Percentiles rank a stretch among this genome's conserved stretches.
Conservation (phyloP, 306 rosid genomes). For the Quercus parvula region DNA sequence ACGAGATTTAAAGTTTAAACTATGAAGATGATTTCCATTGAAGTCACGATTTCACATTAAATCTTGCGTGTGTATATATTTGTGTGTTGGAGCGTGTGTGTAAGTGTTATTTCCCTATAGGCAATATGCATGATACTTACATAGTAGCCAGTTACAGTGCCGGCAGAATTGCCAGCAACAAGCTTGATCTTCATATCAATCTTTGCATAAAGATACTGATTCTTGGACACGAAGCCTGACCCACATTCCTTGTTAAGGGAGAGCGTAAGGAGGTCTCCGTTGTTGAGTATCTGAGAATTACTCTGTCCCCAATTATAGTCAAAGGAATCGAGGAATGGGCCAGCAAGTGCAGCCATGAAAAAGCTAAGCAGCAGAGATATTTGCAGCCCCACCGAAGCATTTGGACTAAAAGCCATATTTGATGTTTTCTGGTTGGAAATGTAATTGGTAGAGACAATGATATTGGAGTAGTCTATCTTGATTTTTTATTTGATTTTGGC, state of each 20-base stretch:
- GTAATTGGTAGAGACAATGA: not conserved
- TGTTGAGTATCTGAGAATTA: slow-evolving; percentile 17
- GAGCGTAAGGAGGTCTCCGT: slow-evolving; percentile 29
- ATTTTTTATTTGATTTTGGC: not conserved
- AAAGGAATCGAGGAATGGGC: slow-evolving; percentile 21
- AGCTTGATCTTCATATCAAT: slow-evolving; percentile 47
- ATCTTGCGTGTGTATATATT: no score
- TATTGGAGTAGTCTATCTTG: not conserved
- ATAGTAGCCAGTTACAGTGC: slow-evolving; percentile 38
- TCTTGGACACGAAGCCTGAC: slow-evolving; percentile 36
- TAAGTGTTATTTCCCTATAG: not conserved
- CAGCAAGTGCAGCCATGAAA: slow-evolving; percentile 3
- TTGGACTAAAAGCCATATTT: not conserved
- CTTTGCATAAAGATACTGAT: slow-evolving; percentile 29
- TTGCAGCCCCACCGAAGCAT: slow-evolving; percentile 3
- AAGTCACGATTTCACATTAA: no score
- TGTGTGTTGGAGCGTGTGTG: no score
- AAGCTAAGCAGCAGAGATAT: slow-evolving; percentile 1
- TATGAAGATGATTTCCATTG: not conserved
- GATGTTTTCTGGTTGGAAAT: not conserved
- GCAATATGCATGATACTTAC: slow-evolving; percentile 5
- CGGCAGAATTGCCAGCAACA: slow-evolving; percentile 40
- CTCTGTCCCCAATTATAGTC: slow-evolving; percentile 33
- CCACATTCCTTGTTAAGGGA: slow-evolving; percentile 35
- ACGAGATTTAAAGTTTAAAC: no score